A percentile compares a stretch with the other conserved stretches of the same genome.
Conservation (phyloP, 176 grass and related monocot species). For the Musa troglodytarum region DNA sequence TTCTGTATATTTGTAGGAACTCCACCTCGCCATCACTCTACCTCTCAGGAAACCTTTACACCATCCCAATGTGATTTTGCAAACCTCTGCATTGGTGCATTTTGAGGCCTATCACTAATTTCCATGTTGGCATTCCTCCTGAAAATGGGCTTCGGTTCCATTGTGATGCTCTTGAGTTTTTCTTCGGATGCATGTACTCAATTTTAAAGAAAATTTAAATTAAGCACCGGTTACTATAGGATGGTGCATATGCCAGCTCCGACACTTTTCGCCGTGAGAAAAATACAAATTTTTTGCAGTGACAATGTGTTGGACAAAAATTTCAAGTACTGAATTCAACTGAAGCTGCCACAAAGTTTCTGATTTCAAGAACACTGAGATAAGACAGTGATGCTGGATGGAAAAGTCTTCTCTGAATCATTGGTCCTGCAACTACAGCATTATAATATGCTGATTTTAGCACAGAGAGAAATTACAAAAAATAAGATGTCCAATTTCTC, state of each 20-base stretch:
- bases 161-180: too few species aligned
- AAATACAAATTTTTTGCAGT: not conserved
- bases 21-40: too few species aligned
- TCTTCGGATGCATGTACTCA: too few species aligned
- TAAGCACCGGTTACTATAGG: not conserved
- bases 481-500: not conserved
- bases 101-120: not conserved
- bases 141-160: not conserved
- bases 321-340: not conserved
- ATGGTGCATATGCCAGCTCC: not conserved
- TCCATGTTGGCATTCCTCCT: not conserved
- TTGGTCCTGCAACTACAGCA: not conserved
- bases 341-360: not conserved
- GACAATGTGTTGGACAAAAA: not conserved
- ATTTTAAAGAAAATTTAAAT: too few species aligned
- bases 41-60: not conserved
- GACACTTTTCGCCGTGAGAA: not conserved
- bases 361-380: not conserved
- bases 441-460: not conserved
- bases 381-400: not conserved
- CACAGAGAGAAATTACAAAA: not conserved
- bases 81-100: not conserved
- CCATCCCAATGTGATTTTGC: not conserved
- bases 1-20: too few species aligned
- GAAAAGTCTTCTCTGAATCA: not conserved